phyloP scores from a whole-genome alignment of 2,329 filamentous ascomycete species.

The Colletotrichum graminicola region DNA sequence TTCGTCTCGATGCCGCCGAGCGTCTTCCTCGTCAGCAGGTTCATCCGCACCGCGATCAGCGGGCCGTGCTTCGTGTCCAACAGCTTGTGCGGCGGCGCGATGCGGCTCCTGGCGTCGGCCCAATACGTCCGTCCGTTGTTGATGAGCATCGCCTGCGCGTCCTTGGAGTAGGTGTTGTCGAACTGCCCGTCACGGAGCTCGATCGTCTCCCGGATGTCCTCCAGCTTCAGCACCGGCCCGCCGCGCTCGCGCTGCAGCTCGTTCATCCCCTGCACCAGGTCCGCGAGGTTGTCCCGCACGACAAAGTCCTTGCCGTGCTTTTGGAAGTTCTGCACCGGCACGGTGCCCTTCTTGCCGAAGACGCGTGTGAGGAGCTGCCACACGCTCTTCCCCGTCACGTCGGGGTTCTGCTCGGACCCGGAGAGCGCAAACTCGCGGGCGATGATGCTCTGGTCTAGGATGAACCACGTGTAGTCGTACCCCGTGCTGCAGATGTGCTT shows the following conservation, averaged over 20 bases:
- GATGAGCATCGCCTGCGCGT: constrained; percentile 73
- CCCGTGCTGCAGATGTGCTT: constrained; percentile 71
- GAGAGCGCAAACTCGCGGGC: constrained; percentile 73
- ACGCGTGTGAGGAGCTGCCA: constrained; percentile 65
- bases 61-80: constrained; percentile 68
- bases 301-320: constrained; percentile 71
- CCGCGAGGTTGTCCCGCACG: constrained; percentile 66
- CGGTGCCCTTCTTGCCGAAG: constrained; percentile 64
- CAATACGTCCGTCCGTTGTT: constrained; percentile 68
- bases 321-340: constrained; percentile 69
- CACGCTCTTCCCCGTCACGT: constrained; percentile 69
- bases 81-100: constrained; percentile 66
- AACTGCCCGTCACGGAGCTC: constrained; percentile 68
- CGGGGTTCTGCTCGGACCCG: constrained; percentile 73
- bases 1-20: constrained; percentile 72
- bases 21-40: constrained; percentile 71
- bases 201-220: constrained; percentile 59
- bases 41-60: constrained; percentile 71
- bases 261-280: constrained; percentile 71
- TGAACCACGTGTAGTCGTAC: constrained; percentile 74
- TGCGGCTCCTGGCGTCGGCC: constrained; percentile 63
- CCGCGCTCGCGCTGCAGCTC: constrained; percentile 59
- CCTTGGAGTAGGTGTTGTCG: constrained; percentile 68
- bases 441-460: constrained; percentile 69
- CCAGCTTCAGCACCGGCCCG: constrained; percentile 62